A percentile compares a stretch with the other conserved stretches of the same genome.
Conservation (phyloP, 805 yeast species). For the Starmera dryadoides region DNA sequence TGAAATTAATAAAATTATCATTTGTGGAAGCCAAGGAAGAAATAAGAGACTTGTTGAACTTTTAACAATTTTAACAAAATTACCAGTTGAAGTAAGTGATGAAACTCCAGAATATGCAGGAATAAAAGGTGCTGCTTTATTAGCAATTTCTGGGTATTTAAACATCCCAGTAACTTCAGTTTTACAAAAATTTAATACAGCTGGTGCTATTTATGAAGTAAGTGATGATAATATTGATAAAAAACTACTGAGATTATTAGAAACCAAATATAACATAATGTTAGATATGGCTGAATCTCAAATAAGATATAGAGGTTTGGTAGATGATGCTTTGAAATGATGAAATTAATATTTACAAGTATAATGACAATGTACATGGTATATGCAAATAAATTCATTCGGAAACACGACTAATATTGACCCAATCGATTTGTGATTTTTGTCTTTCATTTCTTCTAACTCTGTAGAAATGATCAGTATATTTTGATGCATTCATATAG, state of each 20-base stretch:
- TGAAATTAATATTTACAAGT: too few relatives aligned
- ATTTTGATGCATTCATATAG: slow-evolving; percentile 77
- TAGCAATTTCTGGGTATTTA: slow-evolving; percentile 12
- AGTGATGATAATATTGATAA: slow-evolving; percentile 1
- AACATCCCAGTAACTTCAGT: slow-evolving; percentile 7
- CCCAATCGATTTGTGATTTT: slow-evolving; percentile 66
- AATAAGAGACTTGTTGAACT: slow-evolving; percentile 33
- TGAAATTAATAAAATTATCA: slow-evolving; percentile 26
- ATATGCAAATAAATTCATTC: too few relatives aligned
- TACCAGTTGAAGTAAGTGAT: slow-evolving; percentile 14
- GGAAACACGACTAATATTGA: slow-evolving; percentile 32
- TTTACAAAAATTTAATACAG: slow-evolving; percentile 5
- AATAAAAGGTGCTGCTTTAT: slow-evolving; percentile 21
- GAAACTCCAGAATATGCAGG: slow-evolving; percentile 19
- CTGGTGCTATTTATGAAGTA: not conserved
- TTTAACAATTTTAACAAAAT: slow-evolving; percentile 19
- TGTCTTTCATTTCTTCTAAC: slow-evolving; percentile 77
- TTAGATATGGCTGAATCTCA: slow-evolving; percentile 30
- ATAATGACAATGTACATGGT: not conserved
- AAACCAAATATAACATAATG: slow-evolving; percentile 19
- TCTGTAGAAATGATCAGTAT: slow-evolving; percentile 81
- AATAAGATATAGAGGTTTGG: slow-evolving; percentile 19
- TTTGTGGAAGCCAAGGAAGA: slow-evolving; percentile 49
- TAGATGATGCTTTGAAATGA: slow-evolving; percentile 8
- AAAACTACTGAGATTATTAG: slow-evolving; percentile 11